A percentile compares a stretch with the other conserved stretches of the same genome.
Evolutionary conservation across 192 early-diverging fungal species (phyloP).

Genomic region (Gorgonomyces haynaldii): DNA sequence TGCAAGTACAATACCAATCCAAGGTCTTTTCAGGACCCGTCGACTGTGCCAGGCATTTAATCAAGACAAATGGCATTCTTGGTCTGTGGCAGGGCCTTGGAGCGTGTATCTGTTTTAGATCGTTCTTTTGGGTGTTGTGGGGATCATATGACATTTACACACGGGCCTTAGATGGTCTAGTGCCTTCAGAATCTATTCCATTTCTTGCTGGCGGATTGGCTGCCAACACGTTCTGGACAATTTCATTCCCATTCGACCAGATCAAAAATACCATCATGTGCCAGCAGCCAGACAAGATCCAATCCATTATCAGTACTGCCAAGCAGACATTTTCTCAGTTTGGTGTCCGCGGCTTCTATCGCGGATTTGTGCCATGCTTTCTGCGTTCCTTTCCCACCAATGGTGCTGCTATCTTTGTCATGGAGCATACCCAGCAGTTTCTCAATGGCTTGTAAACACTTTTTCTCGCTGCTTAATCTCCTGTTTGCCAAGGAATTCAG

Average conservation of each 20-base stretch:
- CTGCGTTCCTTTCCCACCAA: slow-evolving; percentile 92
- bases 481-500: no score
- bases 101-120: slow-evolving; percentile 74
- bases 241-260: slow-evolving; percentile 70
- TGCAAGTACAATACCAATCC: slow-evolving; percentile 80
- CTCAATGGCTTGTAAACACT: no score
- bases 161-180: slow-evolving; percentile 28
- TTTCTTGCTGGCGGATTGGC: slow-evolving; percentile 63
- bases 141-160: slow-evolving; percentile 58
- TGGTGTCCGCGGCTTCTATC: slow-evolving; percentile 75
- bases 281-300: slow-evolving; percentile 59
- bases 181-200: slow-evolving; percentile 18
- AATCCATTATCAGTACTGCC: slow-evolving; percentile 43
- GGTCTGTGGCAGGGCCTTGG: slow-evolving; percentile 78
- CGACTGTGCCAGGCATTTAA: slow-evolving; percentile 68
- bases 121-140: slow-evolving; percentile 73
- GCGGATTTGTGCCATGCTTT: slow-evolving; percentile 81
- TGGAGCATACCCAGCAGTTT: no score
- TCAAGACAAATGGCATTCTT: slow-evolving; percentile 60
- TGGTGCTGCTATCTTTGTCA: slow-evolving; percentile 82
- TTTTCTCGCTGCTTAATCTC: no score
- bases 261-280: slow-evolving; percentile 94
- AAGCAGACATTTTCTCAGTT: slow-evolving; percentile 45
- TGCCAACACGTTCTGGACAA: slow-evolving; percentile 84
- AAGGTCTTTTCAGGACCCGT: slow-evolving; percentile 75